Percentiles rank a stretch among this genome's conserved stretches.
Conservation (phyloP, 2,329 filamentous ascomycete genomes). For the Exophiala sp. region DNA sequence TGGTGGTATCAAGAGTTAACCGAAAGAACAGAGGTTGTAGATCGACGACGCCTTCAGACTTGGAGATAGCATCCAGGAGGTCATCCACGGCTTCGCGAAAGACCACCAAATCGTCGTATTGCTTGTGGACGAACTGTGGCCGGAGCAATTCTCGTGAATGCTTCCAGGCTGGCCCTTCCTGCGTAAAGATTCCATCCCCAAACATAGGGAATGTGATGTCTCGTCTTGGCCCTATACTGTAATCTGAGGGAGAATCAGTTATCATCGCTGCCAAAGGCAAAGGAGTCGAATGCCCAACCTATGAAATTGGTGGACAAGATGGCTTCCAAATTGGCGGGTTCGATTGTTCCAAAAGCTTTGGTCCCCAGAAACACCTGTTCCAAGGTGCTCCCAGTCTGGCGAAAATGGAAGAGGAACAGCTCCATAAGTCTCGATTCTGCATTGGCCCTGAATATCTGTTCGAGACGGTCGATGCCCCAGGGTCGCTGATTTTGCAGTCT, state of each 20-base stretch:
- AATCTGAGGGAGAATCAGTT: background rate
- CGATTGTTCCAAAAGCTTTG: conserved; percentile 24
- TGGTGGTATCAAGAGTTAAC: conserved; percentile 46
- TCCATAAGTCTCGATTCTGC: conserved; percentile 33
- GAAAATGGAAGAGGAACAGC: conserved; percentile 33
- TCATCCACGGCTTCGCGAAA: conserved; percentile 30
- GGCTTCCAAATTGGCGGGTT: conserved; percentile 26
- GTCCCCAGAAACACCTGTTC: conserved; percentile 33
- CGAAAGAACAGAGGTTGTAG: conserved; percentile 46
- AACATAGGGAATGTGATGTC: conserved; percentile 29
- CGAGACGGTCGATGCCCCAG: conserved; percentile 30
- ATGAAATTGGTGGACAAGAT: conserved; percentile 17
- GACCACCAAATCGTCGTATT: conserved; percentile 32
- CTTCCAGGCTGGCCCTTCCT: conserved; percentile 32
- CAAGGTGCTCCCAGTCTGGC: conserved; percentile 27
- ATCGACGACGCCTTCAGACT: conserved; percentile 34
- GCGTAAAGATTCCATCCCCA: conserved; percentile 39
- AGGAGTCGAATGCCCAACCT: too few relatives aligned
- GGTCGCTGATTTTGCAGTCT: conserved; percentile 28
- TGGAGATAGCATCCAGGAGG: conserved; percentile 13
- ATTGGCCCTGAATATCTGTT: conserved; percentile 34
- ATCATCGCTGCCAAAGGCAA: too few relatives aligned
- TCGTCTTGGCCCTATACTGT: conserved; percentile 9
- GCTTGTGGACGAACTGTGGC: conserved; percentile 36
- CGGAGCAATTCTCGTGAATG: conserved; percentile 35